phyloP scores from a whole-genome alignment of 2,329 filamentous ascomycete genomes.

The Dactylonectria macrodidyma region DNA sequence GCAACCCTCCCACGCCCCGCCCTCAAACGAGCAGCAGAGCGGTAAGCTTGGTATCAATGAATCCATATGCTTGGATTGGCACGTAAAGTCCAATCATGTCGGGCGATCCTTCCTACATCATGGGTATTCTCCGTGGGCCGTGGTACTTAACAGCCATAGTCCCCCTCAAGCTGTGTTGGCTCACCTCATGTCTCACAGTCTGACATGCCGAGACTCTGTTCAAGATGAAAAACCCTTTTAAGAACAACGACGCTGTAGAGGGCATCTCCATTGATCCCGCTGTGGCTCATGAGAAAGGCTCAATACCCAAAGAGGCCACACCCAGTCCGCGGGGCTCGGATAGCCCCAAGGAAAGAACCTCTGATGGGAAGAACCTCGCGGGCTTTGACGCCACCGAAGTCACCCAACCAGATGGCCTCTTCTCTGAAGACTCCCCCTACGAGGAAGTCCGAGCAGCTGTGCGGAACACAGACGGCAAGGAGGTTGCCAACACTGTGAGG shows the following conservation, averaged over 20 bases:
- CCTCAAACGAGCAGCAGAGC: not conserved
- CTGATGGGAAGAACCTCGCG: not conserved
- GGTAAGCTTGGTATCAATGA: conserved; percentile 3
- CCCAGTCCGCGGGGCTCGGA: not conserved
- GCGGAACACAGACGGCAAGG: conserved; percentile 58
- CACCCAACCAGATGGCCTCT: conserved; percentile 15
- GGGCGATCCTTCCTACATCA: not conserved
- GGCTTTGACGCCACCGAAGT: conserved; percentile 24
- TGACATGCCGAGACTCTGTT: not conserved
- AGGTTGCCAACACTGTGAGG: conserved; percentile 55
- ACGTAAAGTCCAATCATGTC: not conserved
- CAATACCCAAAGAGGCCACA: not conserved
- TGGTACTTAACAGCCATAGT: conserved; percentile 14
- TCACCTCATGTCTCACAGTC: not conserved
- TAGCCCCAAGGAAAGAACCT: not conserved
- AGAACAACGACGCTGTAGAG: not conserved
- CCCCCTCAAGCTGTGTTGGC: not conserved
- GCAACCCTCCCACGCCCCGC: conserved; percentile 14
- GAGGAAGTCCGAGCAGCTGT: conserved; percentile 50
- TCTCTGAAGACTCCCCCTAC: conserved; percentile 31
- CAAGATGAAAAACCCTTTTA: conserved; percentile 31
- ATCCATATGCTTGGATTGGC: not conserved
- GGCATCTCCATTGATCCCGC: conserved; percentile 4
- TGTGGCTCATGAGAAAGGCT: conserved; percentile 9
- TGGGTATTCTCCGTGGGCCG: not conserved